Evolutionary conservation across 306 rosid genomes (phyloP).

Genomic region (Acacia melanoxylon): DNA sequence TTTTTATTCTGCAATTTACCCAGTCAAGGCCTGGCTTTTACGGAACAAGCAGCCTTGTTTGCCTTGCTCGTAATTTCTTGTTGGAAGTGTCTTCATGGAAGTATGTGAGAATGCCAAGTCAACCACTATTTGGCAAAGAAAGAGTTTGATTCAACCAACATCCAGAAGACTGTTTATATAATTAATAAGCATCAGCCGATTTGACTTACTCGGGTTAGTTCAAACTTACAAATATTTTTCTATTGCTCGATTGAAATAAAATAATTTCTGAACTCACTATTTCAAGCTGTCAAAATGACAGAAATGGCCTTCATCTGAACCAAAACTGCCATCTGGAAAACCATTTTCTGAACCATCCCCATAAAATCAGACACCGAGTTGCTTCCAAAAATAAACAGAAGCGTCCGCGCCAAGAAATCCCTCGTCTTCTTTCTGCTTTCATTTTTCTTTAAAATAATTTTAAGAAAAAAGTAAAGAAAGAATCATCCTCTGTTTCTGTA

Average conservation of each 20-base stretch:
- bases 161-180: background rate
- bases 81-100: background rate
- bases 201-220: background rate
- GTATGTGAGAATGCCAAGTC: background rate
- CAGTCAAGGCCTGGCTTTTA: no score
- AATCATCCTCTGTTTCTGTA: conserved; percentile 6
- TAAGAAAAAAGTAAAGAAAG: background rate
- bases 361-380: background rate
- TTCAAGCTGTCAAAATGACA: background rate
- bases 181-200: background rate
- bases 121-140: background rate
- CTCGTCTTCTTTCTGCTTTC: background rate
- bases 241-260: background rate
- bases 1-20: no score
- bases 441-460: background rate
- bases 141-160: background rate
- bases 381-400: background rate
- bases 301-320: background rate
- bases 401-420: background rate
- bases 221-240: background rate
- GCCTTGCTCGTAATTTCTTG: background rate
- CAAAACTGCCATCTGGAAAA: background rate
- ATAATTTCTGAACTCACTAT: background rate
- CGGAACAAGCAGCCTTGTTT: background rate
- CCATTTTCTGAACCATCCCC: background rate